Conservation (phyloP, 768 basidiomycete species). For the Tylopilus sp. region DNA sequence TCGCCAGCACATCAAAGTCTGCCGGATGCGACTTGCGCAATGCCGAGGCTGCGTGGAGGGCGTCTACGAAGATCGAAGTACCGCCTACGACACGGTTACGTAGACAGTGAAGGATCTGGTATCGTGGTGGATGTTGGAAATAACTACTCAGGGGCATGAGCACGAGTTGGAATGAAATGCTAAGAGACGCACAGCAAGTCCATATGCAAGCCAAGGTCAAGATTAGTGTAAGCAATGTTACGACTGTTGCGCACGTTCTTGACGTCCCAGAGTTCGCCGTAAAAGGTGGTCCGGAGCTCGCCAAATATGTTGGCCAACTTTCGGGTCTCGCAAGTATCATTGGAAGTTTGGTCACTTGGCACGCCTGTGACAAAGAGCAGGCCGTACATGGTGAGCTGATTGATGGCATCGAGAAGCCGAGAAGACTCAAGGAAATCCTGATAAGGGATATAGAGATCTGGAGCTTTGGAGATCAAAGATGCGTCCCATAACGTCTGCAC, state of each 20-base stretch:
- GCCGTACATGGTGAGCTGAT: constrained; percentile 69
- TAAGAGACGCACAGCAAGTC: constrained; percentile 75
- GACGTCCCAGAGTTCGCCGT: constrained; percentile 88
- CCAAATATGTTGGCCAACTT: constrained; percentile 67
- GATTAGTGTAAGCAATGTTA: constrained; percentile 94
- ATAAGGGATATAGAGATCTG: constrained; percentile 57
- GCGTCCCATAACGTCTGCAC: constrained; percentile 44
- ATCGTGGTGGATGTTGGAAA: constrained; percentile 86
- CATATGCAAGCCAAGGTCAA: constrained; percentile 87
- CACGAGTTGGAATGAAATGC: not conserved
- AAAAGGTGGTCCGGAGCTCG: constrained; percentile 82
- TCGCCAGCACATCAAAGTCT: constrained; percentile 56
- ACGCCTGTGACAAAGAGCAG: constrained; percentile 72
- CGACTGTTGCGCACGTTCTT: constrained; percentile 65
- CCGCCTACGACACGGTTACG: constrained; percentile 84
- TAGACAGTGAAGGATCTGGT: constrained; percentile 89
- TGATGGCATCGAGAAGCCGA: constrained; percentile 56
- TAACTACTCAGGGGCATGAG: constrained; percentile 51
- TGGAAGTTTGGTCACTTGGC: constrained; percentile 55
- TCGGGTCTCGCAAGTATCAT: constrained; percentile 64
- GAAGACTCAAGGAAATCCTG: constrained; percentile 40
- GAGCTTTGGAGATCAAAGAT: constrained; percentile 32
- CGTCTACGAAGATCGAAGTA: constrained; percentile 83
- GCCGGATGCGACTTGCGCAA: constrained; percentile 46
- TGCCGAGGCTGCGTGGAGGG: constrained; percentile 56